Evolutionary conservation across 176 grass and related monocot species (phyloP).

Genomic region (Phragmites australis): DNA sequence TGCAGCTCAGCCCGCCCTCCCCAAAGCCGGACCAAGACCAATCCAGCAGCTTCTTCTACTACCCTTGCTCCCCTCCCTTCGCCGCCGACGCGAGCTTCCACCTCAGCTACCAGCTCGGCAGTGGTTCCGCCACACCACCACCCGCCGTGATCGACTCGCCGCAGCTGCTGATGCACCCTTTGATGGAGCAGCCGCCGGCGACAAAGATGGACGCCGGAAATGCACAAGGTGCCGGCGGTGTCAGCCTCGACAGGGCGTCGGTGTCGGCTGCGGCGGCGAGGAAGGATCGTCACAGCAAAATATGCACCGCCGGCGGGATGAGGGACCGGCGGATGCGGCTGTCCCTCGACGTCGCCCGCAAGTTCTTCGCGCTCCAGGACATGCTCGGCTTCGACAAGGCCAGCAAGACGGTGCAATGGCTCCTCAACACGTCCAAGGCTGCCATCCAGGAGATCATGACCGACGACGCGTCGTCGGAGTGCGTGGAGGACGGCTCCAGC

Average conservation of each 20-base stretch:
- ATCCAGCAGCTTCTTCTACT: slow-evolving; percentile 36
- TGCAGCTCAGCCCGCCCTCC: slow-evolving; percentile 52
- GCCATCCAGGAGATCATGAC: slow-evolving; percentile 71
- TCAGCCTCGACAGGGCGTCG: slow-evolving; percentile 12
- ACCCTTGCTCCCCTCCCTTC: slow-evolving; percentile 42
- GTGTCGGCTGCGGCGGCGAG: slow-evolving; percentile 39
- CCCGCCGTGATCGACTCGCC: slow-evolving; percentile 19
- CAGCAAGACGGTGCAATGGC: slow-evolving; percentile 97
- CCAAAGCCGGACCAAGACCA: slow-evolving; percentile 51
- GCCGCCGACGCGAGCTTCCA: slow-evolving; percentile 35
- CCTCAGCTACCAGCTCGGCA: slow-evolving; percentile 32
- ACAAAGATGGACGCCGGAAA: background rate
- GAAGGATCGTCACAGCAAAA: slow-evolving; percentile 96
- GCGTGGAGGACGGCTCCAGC: slow-evolving; percentile 63
- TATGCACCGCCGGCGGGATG: slow-evolving; percentile 74
- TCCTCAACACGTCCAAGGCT: slow-evolving; percentile 72
- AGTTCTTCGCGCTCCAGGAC: slow-evolving; percentile 92
- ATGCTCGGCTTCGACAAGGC: slow-evolving; percentile 92
- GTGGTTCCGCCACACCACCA: background rate
- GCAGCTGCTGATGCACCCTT: slow-evolving; percentile 9
- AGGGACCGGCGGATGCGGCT: slow-evolving; percentile 92
- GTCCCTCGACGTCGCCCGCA: slow-evolving; percentile 78
- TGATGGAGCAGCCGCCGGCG: slow-evolving; percentile 21
- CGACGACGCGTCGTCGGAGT: slow-evolving; percentile 54
- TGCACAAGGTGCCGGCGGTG: background rate